Evolutionary conservation across 495 filamentous ascomycete species (phyloP).

Genomic region (Aspergillus cristatus): DNA sequence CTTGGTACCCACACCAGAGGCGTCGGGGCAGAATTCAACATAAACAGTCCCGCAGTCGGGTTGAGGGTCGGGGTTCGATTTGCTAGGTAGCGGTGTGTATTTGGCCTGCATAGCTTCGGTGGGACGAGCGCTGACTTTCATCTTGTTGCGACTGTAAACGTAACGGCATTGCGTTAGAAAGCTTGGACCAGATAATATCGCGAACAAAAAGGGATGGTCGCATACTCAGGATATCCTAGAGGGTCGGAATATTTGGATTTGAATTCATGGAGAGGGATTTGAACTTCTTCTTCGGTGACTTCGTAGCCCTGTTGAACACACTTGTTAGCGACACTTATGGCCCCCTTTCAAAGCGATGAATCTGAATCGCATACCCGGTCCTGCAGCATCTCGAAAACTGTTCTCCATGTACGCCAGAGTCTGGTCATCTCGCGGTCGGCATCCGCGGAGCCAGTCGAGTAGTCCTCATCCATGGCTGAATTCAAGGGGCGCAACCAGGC

Average conservation of each 20-base stretch:
- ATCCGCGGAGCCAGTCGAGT: constrained; percentile 36
- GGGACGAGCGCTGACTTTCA: constrained; percentile 81
- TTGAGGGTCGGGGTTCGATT: constrained; percentile 52
- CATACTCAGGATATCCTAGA: constrained; percentile 66
- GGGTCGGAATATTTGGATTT: constrained; percentile 51
- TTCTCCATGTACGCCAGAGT: constrained; percentile 83
- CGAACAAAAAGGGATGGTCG: not conserved
- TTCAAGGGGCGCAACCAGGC: constrained; percentile 8
- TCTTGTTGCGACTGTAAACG: constrained; percentile 59
- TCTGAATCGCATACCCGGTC: constrained; percentile 53
- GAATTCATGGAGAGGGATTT: constrained; percentile 72
- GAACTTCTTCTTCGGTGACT: constrained; percentile 78
- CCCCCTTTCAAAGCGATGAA: not conserved
- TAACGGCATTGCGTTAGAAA: not conserved
- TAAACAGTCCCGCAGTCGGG: constrained; percentile 79
- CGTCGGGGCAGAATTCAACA: constrained; percentile 79
- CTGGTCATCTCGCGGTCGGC: constrained; percentile 59
- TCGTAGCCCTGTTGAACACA: constrained; percentile 69
- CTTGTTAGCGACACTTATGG: constrained; percentile 2
- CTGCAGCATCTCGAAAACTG: constrained; percentile 77
- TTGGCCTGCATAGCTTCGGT: constrained; percentile 73
- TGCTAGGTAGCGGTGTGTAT: constrained; percentile 60
- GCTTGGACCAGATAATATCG: not conserved
- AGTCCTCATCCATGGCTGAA: constrained; percentile 46
- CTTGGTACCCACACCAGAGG: constrained; percentile 68